Evolutionary conservation across 2,329 filamentous ascomycete species (phyloP).

Genomic region (Scedosporium boydii): DNA sequence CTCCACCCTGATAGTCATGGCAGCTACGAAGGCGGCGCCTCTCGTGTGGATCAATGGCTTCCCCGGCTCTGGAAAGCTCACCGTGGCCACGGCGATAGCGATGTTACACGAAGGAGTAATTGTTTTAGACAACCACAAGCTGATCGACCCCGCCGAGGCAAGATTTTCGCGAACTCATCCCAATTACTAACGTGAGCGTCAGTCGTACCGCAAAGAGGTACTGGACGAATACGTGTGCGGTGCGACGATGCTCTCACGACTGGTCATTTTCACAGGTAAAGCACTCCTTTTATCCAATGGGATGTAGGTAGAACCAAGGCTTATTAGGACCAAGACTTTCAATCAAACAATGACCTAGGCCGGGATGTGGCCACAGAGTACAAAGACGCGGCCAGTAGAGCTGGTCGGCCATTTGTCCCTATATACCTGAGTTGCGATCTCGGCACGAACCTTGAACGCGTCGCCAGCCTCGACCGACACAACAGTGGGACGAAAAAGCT

Average conservation of each 20-base stretch:
- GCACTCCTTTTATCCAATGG: too few relatives aligned
- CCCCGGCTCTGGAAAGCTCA: constrained; percentile 4
- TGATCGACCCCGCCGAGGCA: constrained; percentile 2
- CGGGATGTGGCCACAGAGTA: background rate
- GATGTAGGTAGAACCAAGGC: too few relatives aligned
- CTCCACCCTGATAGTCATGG: background rate
- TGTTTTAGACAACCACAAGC: constrained; percentile 4
- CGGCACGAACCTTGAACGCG: background rate
- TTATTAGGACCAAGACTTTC: background rate
- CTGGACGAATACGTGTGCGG: background rate
- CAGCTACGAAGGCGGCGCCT: background rate
- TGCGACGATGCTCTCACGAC: background rate
- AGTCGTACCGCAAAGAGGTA: background rate
- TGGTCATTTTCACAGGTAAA: background rate
- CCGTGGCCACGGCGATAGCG: constrained; percentile 1
- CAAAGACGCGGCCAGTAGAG: background rate
- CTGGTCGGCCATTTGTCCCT: background rate
- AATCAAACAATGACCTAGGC: background rate
- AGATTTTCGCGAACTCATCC: background rate
- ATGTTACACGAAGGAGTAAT: background rate
- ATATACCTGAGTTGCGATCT: background rate
- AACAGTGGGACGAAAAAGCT: background rate
- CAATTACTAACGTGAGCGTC: background rate
- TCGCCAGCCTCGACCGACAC: background rate
- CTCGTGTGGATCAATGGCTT: constrained; percentile 6